These are phyloP conservation scores for Gossypium longicalyx DNA, from an alignment of 345 rosid genomes.

Conservation along the genomic window DNA sequence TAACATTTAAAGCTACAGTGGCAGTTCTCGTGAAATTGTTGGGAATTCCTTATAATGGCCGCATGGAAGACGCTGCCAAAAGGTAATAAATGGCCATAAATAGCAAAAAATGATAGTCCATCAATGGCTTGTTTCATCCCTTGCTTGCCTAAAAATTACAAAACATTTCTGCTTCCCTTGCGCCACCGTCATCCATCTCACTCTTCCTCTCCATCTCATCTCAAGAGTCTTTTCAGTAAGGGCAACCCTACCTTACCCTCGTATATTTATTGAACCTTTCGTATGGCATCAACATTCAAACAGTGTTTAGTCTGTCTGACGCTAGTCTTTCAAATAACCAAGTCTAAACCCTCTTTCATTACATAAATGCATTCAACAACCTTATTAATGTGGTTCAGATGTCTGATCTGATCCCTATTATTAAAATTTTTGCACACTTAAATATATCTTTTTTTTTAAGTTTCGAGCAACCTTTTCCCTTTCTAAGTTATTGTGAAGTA, in stretches of 20 bases:
- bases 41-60: neutral
- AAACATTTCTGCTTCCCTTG: neutral
- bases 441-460: too few relatives aligned
- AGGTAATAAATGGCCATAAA: neutral
- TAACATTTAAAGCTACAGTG: neutral
- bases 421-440: too few relatives aligned
- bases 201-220: neutral
- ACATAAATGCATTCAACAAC: slow-evolving; percentile 15
- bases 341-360: neutral
- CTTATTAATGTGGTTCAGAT: slow-evolving; percentile 14
- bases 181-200: neutral
- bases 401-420: slow-evolving; percentile 1
- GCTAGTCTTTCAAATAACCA: neutral
- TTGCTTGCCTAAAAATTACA: neutral
- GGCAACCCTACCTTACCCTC: neutral
- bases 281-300: neutral
- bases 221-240: neutral
- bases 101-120: neutral
- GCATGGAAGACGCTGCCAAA: neutral
- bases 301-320: neutral
- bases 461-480: too few relatives aligned
- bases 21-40: neutral
- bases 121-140: neutral
- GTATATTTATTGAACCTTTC: too few relatives aligned
- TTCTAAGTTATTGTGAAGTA: neutral